Conservation (phyloP, 805 yeast species). For the Starmerella geochares region DNA sequence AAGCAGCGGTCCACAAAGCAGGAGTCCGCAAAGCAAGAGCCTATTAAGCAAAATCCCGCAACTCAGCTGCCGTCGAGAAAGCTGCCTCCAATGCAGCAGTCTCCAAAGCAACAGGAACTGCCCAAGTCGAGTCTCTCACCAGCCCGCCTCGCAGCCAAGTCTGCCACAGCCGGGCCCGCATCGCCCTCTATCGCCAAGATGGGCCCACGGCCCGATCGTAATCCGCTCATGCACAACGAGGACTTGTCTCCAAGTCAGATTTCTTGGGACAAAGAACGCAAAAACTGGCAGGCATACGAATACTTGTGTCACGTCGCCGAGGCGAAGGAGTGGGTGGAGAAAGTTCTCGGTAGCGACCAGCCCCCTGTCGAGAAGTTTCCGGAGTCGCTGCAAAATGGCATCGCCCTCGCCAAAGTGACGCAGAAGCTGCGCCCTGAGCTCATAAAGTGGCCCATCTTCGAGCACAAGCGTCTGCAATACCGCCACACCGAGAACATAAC, state of each 20-base stretch:
- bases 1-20: too few species aligned
- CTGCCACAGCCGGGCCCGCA: neutral
- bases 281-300: conserved; percentile 51
- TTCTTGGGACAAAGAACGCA: conserved; percentile 35
- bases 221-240: conserved; percentile 30
- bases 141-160: neutral
- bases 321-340: conserved; percentile 72
- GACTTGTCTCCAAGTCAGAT: conserved; percentile 26
- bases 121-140: neutral
- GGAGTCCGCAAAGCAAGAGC: too few species aligned
- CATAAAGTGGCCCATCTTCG: conserved; percentile 42
- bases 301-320: conserved; percentile 71
- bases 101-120: neutral
- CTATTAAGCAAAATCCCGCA: too few species aligned
- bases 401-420: conserved; percentile 68
- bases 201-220: conserved; percentile 26
- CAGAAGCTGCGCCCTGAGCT: conserved; percentile 58
- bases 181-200: conserved; percentile 1
- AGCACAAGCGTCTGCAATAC: conserved; percentile 62
- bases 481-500: conserved; percentile 90
- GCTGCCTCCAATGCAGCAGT: neutral
- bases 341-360: conserved; percentile 47
- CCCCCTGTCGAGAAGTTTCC: conserved; percentile 52
- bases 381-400: conserved; percentile 71
- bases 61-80: too few species aligned